phyloP scores from a whole-genome alignment of 225 moss, liverwort and hornwort species.

The Thuidium tamariscinum region DNA sequence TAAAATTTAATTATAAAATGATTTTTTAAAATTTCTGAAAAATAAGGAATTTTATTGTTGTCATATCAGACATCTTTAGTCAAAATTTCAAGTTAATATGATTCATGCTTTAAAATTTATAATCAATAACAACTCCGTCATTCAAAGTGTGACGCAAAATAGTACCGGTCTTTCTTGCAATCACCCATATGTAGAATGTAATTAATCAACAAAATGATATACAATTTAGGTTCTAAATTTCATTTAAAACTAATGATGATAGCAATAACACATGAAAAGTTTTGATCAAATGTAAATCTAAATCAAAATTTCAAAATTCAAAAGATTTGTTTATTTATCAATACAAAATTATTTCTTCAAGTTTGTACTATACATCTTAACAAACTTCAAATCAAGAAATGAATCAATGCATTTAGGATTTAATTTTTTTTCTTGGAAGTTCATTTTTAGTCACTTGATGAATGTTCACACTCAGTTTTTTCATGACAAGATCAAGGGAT shows the following conservation, averaged over 20 bases:
- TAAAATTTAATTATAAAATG: too few species aligned
- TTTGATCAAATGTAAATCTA: neutral
- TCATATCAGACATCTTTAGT: too few species aligned
- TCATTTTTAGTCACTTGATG: neutral
- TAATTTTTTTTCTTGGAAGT: neutral
- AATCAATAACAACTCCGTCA: too few species aligned
- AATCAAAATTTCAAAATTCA: neutral
- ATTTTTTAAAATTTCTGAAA: too few species aligned
- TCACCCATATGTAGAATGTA: too few species aligned
- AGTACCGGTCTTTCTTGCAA: too few species aligned
- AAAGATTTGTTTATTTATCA: neutral
- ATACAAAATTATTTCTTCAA: neutral
- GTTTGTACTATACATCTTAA: neutral
- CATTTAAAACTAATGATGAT: fast-evolving
- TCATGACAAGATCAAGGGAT: neutral
- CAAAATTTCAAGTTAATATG: too few species aligned
- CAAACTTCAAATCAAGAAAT: neutral
- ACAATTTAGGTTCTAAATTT: neutral
- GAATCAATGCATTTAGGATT: too few species aligned
- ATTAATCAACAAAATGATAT: too few species aligned
- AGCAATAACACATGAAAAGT: neutral
- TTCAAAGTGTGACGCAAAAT: too few species aligned
- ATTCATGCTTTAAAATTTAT: too few species aligned
- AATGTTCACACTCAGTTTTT: neutral
- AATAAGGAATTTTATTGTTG: too few species aligned